Conservation (phyloP, 1,284 basidiomycete species). For the Ceratobasidium sp. region DNA sequence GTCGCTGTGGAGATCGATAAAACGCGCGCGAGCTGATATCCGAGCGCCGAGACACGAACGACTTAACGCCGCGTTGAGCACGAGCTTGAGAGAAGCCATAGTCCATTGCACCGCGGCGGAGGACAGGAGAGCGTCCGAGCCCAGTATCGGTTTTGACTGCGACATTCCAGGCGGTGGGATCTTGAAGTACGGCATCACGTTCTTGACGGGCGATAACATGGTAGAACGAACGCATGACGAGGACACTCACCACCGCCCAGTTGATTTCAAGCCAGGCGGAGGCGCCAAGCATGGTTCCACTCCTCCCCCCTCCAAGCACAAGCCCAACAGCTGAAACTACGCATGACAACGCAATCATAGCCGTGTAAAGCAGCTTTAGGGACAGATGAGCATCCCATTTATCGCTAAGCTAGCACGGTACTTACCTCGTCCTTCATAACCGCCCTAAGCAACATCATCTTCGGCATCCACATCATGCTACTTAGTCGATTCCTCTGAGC, state of each 20-base stretch:
- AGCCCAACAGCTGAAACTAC: slow-evolving; percentile 63
- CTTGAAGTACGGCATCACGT: slow-evolving; percentile 64
- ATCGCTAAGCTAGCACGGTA: neutral
- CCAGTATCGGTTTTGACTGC: slow-evolving; percentile 29
- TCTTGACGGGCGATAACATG: slow-evolving; percentile 72
- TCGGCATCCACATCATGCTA: slow-evolving; percentile 62
- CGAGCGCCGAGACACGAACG: slow-evolving; percentile 20
- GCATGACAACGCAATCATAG: slow-evolving; percentile 63
- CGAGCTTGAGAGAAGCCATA: slow-evolving; percentile 35
- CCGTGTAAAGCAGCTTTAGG: slow-evolving; percentile 65
- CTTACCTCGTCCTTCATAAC: slow-evolving; percentile 71
- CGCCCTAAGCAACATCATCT: slow-evolving; percentile 64
- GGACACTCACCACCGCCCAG: slow-evolving; percentile 67
- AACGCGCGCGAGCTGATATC: slow-evolving; percentile 37
- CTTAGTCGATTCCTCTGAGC: slow-evolving; percentile 48
- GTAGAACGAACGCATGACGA: slow-evolving; percentile 68
- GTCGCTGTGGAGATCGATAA: slow-evolving; percentile 12
- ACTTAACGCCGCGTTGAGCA: slow-evolving; percentile 18
- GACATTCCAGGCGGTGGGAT: slow-evolving; percentile 57
- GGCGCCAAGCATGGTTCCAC: slow-evolving; percentile 58
- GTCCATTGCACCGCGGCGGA: slow-evolving; percentile 38
- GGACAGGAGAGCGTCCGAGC: slow-evolving; percentile 24
- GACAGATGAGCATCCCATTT: slow-evolving; percentile 32
- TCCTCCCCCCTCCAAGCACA: slow-evolving; percentile 62
- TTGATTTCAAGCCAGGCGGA: slow-evolving; percentile 66